A percentile compares a stretch with the other conserved stretches of the same genome.
Evolutionary conservation across 345 rosid genomes (phyloP).

Genomic region (Acer negundo): DNA sequence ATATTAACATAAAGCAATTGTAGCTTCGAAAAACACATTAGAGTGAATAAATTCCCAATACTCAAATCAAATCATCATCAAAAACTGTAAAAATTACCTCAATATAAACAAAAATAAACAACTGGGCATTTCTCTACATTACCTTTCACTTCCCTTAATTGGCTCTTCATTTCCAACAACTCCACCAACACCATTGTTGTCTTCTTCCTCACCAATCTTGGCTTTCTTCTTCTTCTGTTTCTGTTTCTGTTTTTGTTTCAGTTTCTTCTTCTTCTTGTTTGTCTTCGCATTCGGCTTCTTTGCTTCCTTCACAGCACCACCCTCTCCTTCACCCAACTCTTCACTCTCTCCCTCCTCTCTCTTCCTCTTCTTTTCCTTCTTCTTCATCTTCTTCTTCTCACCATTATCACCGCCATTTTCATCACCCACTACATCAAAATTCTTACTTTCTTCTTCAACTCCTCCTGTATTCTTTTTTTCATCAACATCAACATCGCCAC

Average conservation of each 20-base stretch:
- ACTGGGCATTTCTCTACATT: not conserved
- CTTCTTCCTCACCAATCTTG: conserved; percentile 23
- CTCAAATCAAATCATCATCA: not conserved
- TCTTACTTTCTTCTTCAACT: conserved; percentile 38
- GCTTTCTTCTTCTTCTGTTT: conserved; percentile 15
- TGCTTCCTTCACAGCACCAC: conserved; percentile 11
- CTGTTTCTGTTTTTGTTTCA: conserved; percentile 12
- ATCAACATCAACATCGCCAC: not conserved
- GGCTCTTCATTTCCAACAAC: conserved; percentile 22
- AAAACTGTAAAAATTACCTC: not conserved
- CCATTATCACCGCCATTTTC: conserved; percentile 1
- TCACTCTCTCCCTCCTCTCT: conserved; percentile 21
- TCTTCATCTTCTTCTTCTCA: conserved; percentile 27
- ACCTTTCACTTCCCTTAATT: conserved; percentile 31
- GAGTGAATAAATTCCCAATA: conserved; percentile 1
- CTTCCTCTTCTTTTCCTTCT: conserved; percentile 31
- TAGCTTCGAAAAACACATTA: not conserved
- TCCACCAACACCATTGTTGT: conserved; percentile 28
- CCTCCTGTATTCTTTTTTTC: conserved; percentile 25
- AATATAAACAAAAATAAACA: not conserved
- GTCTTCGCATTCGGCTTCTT: conserved; percentile 5
- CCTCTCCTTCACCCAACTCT: conserved; percentile 37
- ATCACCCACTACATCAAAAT: conserved; percentile 1
- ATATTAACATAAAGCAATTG: no score
- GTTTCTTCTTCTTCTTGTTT: conserved; percentile 23